Evolutionary conservation across 768 basidiomycete genomes (phyloP), one percentile per base, ranked within the genome.

Genomic region (Tulasnella sp.): DNA sequence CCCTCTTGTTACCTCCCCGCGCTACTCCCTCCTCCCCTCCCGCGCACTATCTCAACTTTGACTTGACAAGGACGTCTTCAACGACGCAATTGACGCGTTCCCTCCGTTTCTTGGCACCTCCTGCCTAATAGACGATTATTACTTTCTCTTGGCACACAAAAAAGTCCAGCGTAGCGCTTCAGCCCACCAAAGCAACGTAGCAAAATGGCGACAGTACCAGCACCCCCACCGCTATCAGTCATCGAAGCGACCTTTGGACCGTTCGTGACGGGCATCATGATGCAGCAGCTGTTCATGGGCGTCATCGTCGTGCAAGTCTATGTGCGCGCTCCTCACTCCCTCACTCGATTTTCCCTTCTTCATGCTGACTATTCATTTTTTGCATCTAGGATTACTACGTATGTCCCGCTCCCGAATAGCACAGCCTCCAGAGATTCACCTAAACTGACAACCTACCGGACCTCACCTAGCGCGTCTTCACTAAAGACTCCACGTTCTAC

Each of bases 231-330:
- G 1, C 37, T 23, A 20, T 40, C 4, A 23, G 48, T 51, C 77
- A 77, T 77, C 77, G 67, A 40, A 32, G 69, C 9, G 35, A 77
- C 77, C 3, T 70, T 77, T 39, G 77, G 77, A n/a, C 77, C 77
- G 29, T 77, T 70, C 42, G 70, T 77, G 23, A 77, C 77, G 3
- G 77, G 77, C n/a, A 77, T 77, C n/a, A 77, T 77, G 77, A n/a
- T 77, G 40, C 77, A 77, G 77, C 42, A 48, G 77, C 37, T 77
- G 16, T 44, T 77, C 42, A 77, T 77, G 77, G 77, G 77, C 13
- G 77, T 77, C 67, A 46, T 77, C 13, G 46, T 70, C 20, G 67
- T 72, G 26, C 77, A 77, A 55, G 46, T 51, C 35, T 77, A 77
- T 72, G 75, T 77, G 20, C 46, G 55, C 69, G 16, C 40, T 42